A percentile compares a stretch with the other conserved stretches of the same genome.
These are phyloP conservation scores for Tephrocybe sp. DNA, from an alignment of 768 basidiomycete genomes.

Conservation along the genomic window DNA sequence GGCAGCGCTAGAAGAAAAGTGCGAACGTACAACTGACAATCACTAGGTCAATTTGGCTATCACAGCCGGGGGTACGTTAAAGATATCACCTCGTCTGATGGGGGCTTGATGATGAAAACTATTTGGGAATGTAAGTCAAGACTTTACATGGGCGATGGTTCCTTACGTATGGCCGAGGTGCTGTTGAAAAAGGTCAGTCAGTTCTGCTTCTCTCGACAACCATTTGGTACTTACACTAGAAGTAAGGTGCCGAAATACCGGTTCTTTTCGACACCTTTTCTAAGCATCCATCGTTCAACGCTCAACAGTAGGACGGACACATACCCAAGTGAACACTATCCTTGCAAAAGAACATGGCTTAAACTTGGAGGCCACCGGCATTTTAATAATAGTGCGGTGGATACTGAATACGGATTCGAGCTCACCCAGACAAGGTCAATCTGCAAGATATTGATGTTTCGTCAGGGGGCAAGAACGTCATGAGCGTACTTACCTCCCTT, in stretches of 20 bases:
- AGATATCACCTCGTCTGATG: slow-evolving; percentile 16
- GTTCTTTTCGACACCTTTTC: too few species aligned
- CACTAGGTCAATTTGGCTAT: neutral
- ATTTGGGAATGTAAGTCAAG: neutral
- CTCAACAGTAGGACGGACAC: too few species aligned
- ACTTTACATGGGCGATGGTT: neutral
- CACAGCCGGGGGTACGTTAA: neutral
- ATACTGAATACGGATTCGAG: neutral
- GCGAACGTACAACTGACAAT: slow-evolving; percentile 18
- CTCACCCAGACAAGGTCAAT: slow-evolving; percentile 29
- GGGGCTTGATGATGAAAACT: slow-evolving; percentile 15
- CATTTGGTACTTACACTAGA: slow-evolving; percentile 20
- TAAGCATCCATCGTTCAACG: too few species aligned
- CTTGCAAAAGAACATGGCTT: slow-evolving; percentile 24
- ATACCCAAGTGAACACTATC: slow-evolving; percentile 24
- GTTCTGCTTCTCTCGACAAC: neutral
- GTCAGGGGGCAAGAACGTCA: neutral
- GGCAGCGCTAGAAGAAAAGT: neutral
- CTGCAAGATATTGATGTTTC: slow-evolving; percentile 6
- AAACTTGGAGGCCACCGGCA: too few species aligned
- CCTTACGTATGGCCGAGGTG: slow-evolving; percentile 12
- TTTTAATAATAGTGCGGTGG: too few species aligned
- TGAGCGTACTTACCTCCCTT: slow-evolving; percentile 19
- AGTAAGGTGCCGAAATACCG: slow-evolving; percentile 28
- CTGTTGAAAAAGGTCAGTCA: slow-evolving; percentile 6